Conservation (phyloP, 2,329 filamentous ascomycete genomes). For the Lachnellula occidentalis region DNA sequence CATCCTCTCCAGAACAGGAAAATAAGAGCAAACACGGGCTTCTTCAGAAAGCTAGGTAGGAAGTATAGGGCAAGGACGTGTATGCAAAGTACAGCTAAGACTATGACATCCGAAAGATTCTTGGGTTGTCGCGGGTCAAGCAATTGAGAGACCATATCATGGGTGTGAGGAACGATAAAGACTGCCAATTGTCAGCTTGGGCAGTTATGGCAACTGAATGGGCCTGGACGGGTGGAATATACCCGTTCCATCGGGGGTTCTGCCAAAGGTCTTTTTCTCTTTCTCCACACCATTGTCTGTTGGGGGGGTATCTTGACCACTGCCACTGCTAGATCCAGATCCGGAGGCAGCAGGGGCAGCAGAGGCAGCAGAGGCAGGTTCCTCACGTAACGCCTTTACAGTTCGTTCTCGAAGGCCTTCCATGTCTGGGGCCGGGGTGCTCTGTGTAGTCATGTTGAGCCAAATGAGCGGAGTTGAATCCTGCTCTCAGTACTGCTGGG, state of each 20-base stretch:
- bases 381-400: conserved; percentile 6
- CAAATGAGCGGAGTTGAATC: conserved; percentile 5
- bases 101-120: conserved; percentile 79
- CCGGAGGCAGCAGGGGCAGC: neutral
- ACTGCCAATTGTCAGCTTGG: conserved; percentile 49
- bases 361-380: conserved; percentile 3
- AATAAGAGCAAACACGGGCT: conserved; percentile 72
- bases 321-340: conserved; percentile 3
- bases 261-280: conserved; percentile 77
- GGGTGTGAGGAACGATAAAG: conserved; percentile 90
- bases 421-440: neutral
- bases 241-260: conserved; percentile 88
- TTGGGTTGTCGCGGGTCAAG: conserved; percentile 93
- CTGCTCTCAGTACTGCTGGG: conserved; percentile 4
- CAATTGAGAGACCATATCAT: conserved; percentile 98
- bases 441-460: conserved; percentile 13
- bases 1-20: conserved; percentile 89
- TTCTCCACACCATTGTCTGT: conserved; percentile 34
- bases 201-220: neutral
- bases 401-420: conserved; percentile 26
- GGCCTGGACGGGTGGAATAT: conserved; percentile 34
- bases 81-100: conserved; percentile 70
- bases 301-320: conserved; percentile 10
- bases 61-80: conserved; percentile 70
- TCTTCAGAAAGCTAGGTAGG: conserved; percentile 63